Evolutionary conservation across 2,329 filamentous ascomycete species (phyloP).

Genomic region (Fusarium devonianum): DNA sequence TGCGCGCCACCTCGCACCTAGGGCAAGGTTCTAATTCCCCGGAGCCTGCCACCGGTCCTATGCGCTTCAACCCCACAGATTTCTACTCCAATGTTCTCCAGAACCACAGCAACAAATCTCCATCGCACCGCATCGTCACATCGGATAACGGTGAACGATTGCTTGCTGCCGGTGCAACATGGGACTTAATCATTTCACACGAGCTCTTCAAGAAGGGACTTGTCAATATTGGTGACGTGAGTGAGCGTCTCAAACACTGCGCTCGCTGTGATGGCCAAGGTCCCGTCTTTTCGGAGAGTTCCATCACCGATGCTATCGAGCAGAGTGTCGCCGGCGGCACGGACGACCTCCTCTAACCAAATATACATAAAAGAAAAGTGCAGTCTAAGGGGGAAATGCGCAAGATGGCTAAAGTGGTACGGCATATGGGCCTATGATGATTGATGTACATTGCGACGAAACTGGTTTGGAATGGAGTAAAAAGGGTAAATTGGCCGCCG

Average conservation of each 20-base stretch:
- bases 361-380: neutral
- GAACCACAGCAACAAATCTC: conserved; percentile 67
- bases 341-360: conserved; percentile 74
- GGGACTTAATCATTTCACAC: conserved; percentile 88
- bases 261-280: conserved; percentile 87
- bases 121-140: conserved; percentile 72
- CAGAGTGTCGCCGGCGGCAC: conserved; percentile 78
- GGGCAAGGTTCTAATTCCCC: conserved; percentile 51
- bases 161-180: conserved; percentile 79
- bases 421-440: conserved; percentile 32
- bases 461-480: conserved; percentile 25
- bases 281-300: conserved; percentile 83
- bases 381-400: conserved; percentile 6
- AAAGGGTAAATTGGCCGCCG: conserved; percentile 40
- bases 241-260: conserved; percentile 75
- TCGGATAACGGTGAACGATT: conserved; percentile 72
- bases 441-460: conserved; percentile 38
- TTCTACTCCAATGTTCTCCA: conserved; percentile 71
- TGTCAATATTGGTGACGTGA: conserved; percentile 83
- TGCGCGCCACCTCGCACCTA: conserved; percentile 75
- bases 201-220: conserved; percentile 77
- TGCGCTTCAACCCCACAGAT: conserved; percentile 75
- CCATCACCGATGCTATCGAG: conserved; percentile 77
- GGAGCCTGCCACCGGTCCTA: conserved; percentile 68
- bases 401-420: too few relatives aligned